Base-by-base conservation (phyloP, 805 yeast species). In the Teunomyces kruisii region DNA sequence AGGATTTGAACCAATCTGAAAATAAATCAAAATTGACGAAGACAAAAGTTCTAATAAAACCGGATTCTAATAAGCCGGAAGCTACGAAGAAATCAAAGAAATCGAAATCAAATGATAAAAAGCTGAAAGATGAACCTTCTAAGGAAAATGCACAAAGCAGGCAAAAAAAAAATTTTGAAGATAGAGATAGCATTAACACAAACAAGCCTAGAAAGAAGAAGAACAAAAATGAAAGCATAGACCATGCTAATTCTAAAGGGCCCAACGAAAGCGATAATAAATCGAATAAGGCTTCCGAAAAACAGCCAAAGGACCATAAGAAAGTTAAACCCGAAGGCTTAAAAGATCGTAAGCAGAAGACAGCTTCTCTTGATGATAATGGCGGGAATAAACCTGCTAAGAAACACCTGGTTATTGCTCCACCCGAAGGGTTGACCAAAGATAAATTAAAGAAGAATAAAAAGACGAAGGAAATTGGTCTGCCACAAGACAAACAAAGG, bases 61-160 rank as follows among this genome's bases (percentile, higher is more conserved):
- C 40, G 26, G 52, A 46, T 10, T 22, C 40, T 12, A 39, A 22
- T 14, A 40, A 43, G 27, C 40, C 38, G 38, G 52, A 49, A 28
- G 44, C 40, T 26, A 51, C 51, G 29, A 48, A 39, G 39, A 46
- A 43, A 39, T 44, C 36, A 30, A 48, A 47, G 32, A 40, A 26
- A 32, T 38, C 36, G 43, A 42, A 19, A 4, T 12, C 36, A 15
- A 31, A 51, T 42, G 36, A 42, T 29, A 38, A 44, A 32, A 44
- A 44, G 22, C 16, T 31, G 6, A 39, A 39, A 27, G 30, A 38
- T 6, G 6, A 13, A 9, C 15, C 28, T 35, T n/a, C 27, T 12
- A 22, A 22, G 12, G 38, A 35, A 3, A 16, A 12, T 15, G 12
- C 22, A 16, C 22, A 19, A 19, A 38, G 12, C 27, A 8, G 3